Evolutionary conservation across 306 rosid genomes (phyloP).

Genomic region (Hippophae tibetana): DNA sequence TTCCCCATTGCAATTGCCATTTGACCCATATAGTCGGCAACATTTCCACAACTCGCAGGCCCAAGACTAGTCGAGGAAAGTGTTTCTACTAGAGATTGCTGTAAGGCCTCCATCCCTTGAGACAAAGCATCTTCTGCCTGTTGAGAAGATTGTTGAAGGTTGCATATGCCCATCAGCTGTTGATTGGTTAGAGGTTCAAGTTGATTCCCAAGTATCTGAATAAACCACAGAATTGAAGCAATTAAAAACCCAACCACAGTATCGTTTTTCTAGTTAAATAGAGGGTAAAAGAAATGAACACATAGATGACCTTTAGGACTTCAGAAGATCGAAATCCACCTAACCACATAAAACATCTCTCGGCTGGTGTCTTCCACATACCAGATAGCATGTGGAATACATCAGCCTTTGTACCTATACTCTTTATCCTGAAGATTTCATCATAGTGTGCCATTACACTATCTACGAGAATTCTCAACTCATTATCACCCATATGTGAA

Average conservation of each 20-base stretch:
- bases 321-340: slow-evolving; percentile 88
- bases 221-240: background rate
- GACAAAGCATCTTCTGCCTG: slow-evolving; percentile 91
- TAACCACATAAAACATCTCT: slow-evolving; percentile 89
- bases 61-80: slow-evolving; percentile 47
- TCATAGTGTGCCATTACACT: slow-evolving; percentile 62
- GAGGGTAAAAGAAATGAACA: background rate
- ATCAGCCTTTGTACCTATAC: slow-evolving; percentile 66
- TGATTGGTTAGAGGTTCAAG: slow-evolving; percentile 67
- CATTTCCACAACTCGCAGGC: slow-evolving; percentile 44
- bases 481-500: slow-evolving; percentile 54
- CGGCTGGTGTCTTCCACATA: slow-evolving; percentile 81
- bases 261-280: too few relatives aligned
- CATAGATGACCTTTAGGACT: slow-evolving; percentile 55
- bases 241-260: background rate
- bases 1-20: slow-evolving; percentile 91
- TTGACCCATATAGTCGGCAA: slow-evolving; percentile 84
- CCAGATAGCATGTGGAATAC: slow-evolving; percentile 90
- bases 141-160: slow-evolving; percentile 71
- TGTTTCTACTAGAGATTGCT: slow-evolving; percentile 70
- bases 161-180: slow-evolving; percentile 67
- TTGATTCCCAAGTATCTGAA: slow-evolving; percentile 71
- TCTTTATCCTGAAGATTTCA: slow-evolving; percentile 59
- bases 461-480: slow-evolving; percentile 56
- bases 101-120: slow-evolving; percentile 91